Percentiles rank a stretch among this genome's conserved stretches.
These are phyloP conservation scores for Eragrostis nindensis DNA, from an alignment of 176 grass and related monocot species.

Conservation along the genomic window DNA sequence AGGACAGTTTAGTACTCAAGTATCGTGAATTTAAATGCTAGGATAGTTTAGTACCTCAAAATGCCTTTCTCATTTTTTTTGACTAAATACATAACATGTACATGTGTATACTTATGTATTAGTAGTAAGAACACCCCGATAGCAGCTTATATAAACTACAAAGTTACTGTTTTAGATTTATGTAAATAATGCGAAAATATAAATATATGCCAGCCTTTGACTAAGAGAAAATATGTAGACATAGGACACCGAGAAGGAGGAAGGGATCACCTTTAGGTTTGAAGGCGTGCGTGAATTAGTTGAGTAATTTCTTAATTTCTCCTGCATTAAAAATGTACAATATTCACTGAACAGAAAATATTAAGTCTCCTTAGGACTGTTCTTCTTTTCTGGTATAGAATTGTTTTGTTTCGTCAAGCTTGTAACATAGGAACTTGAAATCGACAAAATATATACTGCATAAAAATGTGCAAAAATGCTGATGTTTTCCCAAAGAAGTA, in stretches of 20 bases:
- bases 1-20: background rate
- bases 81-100: constrained; percentile 8
- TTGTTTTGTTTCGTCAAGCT: background rate
- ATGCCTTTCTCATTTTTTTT: constrained; percentile 14
- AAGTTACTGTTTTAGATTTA: background rate
- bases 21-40: too few species aligned
- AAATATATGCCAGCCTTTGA: constrained; percentile 17
- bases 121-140: constrained; percentile 1
- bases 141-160: background rate
- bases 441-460: background rate
- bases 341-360: constrained; percentile 42
- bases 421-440: constrained; percentile 19
- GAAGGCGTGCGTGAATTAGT: constrained; percentile 25
- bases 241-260: background rate
- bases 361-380: constrained; percentile 2
- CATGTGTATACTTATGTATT: background rate
- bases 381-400: background rate
- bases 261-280: constrained; percentile 47
- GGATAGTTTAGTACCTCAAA: too few species aligned
- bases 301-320: constrained; percentile 44
- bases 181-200: background rate
- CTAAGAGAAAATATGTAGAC: constrained; percentile 13
- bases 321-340: constrained; percentile 48
- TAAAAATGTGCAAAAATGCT: constrained; percentile 16
- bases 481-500: background rate